Percentiles rank a stretch among this genome's conserved stretches.
Evolutionary conservation across 208 protist species (phyloP).

Genomic region (Hexamita inflata): DNA sequence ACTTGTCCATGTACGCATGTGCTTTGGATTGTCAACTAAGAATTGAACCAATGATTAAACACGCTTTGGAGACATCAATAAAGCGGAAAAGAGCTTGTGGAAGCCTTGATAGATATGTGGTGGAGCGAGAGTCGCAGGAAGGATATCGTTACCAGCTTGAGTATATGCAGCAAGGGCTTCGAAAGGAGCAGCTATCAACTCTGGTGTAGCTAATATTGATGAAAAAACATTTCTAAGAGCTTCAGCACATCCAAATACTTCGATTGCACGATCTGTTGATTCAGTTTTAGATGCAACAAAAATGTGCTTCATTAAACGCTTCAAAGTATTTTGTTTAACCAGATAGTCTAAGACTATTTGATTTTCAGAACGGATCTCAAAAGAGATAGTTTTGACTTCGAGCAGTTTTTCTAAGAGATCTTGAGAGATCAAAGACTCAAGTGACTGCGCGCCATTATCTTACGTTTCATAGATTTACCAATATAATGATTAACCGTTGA

Average conservation of each 20-base stretch:
- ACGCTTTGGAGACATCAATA: background rate
- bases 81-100: background rate
- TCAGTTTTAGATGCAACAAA: background rate
- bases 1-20: background rate
- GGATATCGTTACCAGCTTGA: background rate
- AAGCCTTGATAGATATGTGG: constrained; percentile 14
- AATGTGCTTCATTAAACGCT: background rate
- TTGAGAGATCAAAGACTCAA: background rate
- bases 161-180: background rate
- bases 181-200: background rate
- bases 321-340: background rate
- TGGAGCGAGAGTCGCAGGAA: background rate
- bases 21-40: background rate
- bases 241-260: background rate
- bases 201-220: background rate
- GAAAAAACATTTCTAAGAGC: background rate
- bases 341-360: background rate
- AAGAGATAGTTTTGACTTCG: constrained; percentile 14
- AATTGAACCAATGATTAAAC: background rate
- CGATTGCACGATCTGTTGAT: constrained; percentile 9
- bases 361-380: constrained; percentile 20
- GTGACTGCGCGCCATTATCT: too few relatives aligned
- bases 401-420: constrained; percentile 18
- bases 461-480: too few relatives aligned
- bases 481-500: too few relatives aligned